Base-by-base conservation (phyloP, 78 protist species). In the Dictyostelium capitatum region DNA sequence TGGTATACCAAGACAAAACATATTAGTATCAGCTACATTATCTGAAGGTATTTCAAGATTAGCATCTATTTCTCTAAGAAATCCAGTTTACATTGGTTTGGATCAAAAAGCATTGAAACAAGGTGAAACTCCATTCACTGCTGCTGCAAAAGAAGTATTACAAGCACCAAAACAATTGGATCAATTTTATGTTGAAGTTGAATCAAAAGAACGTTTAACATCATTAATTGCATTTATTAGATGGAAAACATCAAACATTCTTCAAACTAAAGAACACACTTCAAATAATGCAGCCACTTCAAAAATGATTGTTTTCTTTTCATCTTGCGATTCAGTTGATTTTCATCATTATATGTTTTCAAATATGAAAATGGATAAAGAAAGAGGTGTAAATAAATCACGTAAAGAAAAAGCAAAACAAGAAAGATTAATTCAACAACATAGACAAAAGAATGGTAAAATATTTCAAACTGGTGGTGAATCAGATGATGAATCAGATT, bases 271-370 rank as follows among this genome's bases (percentile, higher is more conserved):
- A 11, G 15, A 51, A 43, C 17, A 75, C 9, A 1, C 23, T 1
- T 19, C 37, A n/a, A 32, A 32, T 32, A 67, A 19, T 67, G 15
- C 43, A 3, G 19, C 64, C 14, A n/a, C 15, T 6, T 64, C 89
- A 78, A 95, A 97, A 80, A 80, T 96, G 69, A 96, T 97, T 12
- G 93, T 97, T 41, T 97, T 97, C 95, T 94, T 97, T 73, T 91
- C 96, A 1, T 78, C 92, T 30, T 73, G 95, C 46, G 89, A 89
- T 69, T 82, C 96, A 5, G 99, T 97, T 48, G 97, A 97, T 78
- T 98, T 89, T 96, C 98, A 98, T 89, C 67, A 95, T 47, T 98
- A 97, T 87, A 97, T 98, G 32, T 94, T 99, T 89, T 90, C 97
- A 80, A 97, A 93, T 96, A 89, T 97, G 80, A 97, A 98, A 82